Evolutionary conservation across 805 yeast genomes (phyloP).

Genomic region (Scheffersomyces lignosus): DNA sequence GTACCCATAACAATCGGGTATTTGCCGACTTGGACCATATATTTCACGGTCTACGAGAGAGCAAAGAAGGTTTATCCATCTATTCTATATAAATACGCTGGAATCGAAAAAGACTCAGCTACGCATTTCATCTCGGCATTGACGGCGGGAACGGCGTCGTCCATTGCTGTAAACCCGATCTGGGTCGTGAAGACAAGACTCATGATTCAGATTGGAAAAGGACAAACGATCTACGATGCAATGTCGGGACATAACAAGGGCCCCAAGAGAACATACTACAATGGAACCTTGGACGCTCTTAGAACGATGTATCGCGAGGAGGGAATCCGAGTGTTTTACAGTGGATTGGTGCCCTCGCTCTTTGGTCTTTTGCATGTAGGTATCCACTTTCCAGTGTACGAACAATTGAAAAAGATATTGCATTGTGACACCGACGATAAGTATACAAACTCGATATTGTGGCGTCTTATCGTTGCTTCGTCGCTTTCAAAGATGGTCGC

Average conservation of each 20-base stretch:
- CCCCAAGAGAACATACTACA: conserved; percentile 47
- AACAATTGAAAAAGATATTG: conserved; percentile 64
- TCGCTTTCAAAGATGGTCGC: conserved; percentile 86
- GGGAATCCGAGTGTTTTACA: conserved; percentile 78
- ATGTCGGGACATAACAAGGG: conserved; percentile 1
- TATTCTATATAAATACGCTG: conserved; percentile 28
- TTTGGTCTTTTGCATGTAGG: conserved; percentile 93
- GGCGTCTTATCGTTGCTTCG: conserved; percentile 56
- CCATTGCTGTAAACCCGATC: conserved; percentile 86
- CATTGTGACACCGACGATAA: conserved; percentile 8
- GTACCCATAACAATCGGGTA: conserved; percentile 93
- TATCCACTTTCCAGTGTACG: conserved; percentile 93
- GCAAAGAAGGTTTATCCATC: conserved; percentile 60
- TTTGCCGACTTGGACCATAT: conserved; percentile 97
- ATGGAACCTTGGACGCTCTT: conserved; percentile 83
- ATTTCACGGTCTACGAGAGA: conserved; percentile 84
- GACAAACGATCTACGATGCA: conserved; percentile 29
- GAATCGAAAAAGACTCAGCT: conserved; percentile 22
- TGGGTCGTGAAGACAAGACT: conserved; percentile 97
- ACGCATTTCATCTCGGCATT: conserved; percentile 64
- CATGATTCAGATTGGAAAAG: conserved; percentile 74
- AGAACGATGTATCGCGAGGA: conserved; percentile 73
- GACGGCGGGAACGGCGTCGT: conserved; percentile 84
- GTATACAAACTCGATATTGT: conserved; percentile 14
- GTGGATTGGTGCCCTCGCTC: conserved; percentile 87